Evolutionary conservation across 305 asterid species (phyloP).

Genomic region (Caryopteris hybrid): DNA sequence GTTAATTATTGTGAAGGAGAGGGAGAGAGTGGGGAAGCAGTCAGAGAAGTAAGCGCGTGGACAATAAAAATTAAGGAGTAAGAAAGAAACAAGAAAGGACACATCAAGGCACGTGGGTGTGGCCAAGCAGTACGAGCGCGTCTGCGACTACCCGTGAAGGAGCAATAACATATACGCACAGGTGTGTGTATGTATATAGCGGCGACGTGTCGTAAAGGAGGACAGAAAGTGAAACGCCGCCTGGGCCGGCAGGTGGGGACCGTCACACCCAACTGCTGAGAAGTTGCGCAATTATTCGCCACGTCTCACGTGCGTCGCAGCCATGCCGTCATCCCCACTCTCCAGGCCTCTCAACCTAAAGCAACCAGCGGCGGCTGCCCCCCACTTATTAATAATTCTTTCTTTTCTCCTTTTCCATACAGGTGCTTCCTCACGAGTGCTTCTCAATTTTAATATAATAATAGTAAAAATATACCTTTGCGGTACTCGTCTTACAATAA

Average conservation of each 20-base stretch:
- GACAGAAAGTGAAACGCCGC: conserved; percentile 34
- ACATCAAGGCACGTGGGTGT: conserved; percentile 28
- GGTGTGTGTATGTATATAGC: neutral
- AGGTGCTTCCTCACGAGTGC: too few relatives aligned
- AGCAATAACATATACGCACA: too few relatives aligned
- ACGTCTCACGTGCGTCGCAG: conserved; percentile 33
- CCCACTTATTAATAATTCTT: too few relatives aligned
- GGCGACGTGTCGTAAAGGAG: conserved; percentile 1
- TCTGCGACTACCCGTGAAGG: conserved; percentile 16
- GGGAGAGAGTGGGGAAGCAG: neutral
- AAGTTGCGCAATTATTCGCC: conserved; percentile 27
- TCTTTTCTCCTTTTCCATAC: too few relatives aligned
- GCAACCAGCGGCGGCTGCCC: too few relatives aligned
- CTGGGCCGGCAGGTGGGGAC: conserved; percentile 27
- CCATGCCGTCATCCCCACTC: conserved; percentile 18
- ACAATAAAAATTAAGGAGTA: neutral
- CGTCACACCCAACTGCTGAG: conserved; percentile 9
- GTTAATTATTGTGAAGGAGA: neutral
- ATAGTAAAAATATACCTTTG: too few relatives aligned
- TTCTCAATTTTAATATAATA: too few relatives aligned
- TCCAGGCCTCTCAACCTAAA: too few relatives aligned
- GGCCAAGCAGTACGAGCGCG: conserved; percentile 16
- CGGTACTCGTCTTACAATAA: too few relatives aligned
- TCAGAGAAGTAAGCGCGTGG: conserved; percentile 11
- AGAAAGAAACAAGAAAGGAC: neutral